A percentile compares a stretch with the other conserved stretches of the same genome.
phyloP scores from a whole-genome alignment of 2,329 filamentous ascomycete species.

The Microdochium bolleyi region DNA sequence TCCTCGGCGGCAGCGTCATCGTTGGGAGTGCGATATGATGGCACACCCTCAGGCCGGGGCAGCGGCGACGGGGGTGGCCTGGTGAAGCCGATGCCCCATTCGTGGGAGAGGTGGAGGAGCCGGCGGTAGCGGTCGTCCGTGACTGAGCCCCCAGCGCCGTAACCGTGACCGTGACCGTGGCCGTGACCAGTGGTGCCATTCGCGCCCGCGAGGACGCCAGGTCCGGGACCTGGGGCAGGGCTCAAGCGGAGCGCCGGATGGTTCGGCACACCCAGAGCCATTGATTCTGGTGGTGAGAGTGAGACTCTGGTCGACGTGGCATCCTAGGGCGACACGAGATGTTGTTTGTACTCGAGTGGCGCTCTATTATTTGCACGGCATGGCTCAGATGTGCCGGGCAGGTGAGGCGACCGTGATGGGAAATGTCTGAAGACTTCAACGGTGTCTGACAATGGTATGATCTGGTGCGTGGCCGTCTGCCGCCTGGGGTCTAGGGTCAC shows the following conservation, averaged over 20 bases:
- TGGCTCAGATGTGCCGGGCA: too few relatives aligned
- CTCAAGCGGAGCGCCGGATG: background rate
- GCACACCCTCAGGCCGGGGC: constrained; percentile 30
- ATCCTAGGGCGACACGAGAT: background rate
- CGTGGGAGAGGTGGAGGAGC: constrained; percentile 39
- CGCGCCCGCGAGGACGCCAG: constrained; percentile 5
- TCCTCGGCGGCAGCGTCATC: constrained; percentile 48
- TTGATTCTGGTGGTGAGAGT: background rate
- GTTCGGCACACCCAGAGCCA: background rate
- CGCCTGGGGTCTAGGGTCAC: too few relatives aligned
- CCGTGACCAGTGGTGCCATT: too few relatives aligned
- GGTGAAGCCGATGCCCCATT: constrained; percentile 36
- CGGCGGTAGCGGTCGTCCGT: constrained; percentile 33
- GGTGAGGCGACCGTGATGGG: too few relatives aligned
- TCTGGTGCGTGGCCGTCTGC: too few relatives aligned
- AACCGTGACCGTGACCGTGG: too few relatives aligned
- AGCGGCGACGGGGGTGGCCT: constrained; percentile 30
- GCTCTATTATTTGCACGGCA: too few relatives aligned
- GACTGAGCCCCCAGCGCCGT: background rate
- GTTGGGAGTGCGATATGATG: constrained; percentile 34
- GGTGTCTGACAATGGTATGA: too few relatives aligned
- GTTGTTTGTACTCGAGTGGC: too few relatives aligned
- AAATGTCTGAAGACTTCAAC: too few relatives aligned
- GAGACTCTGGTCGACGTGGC: background rate
- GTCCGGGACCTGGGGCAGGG: background rate